A percentile compares a stretch with the other conserved stretches of the same genome.
Evolutionary conservation across 2,329 filamentous ascomycete genomes (phyloP).

Genomic region (Curvularia lunata): DNA sequence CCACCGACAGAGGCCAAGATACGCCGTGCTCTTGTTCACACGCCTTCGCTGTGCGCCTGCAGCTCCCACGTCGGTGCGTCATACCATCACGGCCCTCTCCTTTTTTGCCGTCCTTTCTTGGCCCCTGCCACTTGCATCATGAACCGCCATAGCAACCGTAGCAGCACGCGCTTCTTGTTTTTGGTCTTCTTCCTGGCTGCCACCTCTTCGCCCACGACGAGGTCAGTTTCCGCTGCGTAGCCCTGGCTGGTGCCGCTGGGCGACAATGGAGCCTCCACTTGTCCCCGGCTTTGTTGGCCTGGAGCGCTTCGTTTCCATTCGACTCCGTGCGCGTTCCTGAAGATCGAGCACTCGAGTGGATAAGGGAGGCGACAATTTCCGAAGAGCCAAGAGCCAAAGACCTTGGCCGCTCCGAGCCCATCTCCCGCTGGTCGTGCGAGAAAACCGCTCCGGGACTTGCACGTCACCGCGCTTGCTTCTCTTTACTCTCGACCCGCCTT

Average conservation of each 20-base stretch:
- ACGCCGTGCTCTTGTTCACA: not conserved
- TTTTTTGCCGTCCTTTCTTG: not conserved
- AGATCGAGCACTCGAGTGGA: constrained; percentile 7
- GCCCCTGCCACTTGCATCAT: not conserved
- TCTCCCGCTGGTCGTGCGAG: constrained; percentile 5
- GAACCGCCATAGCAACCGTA: not conserved
- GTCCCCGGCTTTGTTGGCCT: constrained; percentile 10
- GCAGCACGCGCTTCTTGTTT: constrained; percentile 15
- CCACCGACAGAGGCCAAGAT: not conserved
- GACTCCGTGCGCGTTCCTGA: constrained; percentile 15
- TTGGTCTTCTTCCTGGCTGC: constrained; percentile 7
- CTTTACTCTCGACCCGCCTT: not conserved
- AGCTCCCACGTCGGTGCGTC: not conserved
- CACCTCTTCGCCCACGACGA: constrained; percentile 8
- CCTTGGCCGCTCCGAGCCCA: constrained; percentile 21
- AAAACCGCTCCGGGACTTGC: not conserved
- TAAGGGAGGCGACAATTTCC: constrained; percentile 19
- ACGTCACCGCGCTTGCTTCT: constrained; percentile 11
- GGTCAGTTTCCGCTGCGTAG: constrained; percentile 13
- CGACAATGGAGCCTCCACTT: constrained; percentile 6
- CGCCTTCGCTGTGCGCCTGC: not conserved
- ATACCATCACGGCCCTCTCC: not conserved
- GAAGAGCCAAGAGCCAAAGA: constrained; percentile 14
- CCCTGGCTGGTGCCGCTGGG: constrained; percentile 15
- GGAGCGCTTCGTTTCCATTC: not conserved